Evolutionary conservation across 805 yeast genomes (phyloP).

Genomic region (Wilhelminamyces savonicus): DNA sequence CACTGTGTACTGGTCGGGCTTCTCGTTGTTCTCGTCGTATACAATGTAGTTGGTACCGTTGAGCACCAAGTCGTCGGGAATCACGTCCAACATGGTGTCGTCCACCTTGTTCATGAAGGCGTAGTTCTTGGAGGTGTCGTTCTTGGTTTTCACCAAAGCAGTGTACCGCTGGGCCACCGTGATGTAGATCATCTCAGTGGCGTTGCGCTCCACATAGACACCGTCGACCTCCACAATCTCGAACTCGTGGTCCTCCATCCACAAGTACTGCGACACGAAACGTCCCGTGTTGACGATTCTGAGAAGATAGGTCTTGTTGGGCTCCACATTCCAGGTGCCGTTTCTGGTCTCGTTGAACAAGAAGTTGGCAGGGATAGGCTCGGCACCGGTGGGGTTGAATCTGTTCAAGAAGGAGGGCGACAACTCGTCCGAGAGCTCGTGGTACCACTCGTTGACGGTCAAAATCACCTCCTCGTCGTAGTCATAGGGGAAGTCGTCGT

Average conservation of each 20-base stretch:
- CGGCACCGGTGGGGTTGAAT: conserved; percentile 96
- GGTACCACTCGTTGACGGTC: conserved; percentile 86
- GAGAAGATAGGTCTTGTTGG: conserved; percentile 77
- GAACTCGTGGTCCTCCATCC: conserved; percentile 82
- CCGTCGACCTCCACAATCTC: conserved; percentile 93
- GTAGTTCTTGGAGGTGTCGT: conserved; percentile 54
- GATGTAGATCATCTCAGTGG: conserved; percentile 66
- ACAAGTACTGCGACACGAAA: conserved; percentile 83
- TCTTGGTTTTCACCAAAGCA: conserved; percentile 69
- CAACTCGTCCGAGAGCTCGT: conserved; percentile 48
- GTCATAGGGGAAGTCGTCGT: conserved; percentile 59
- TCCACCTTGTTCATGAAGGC: conserved; percentile 83
- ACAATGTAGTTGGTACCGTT: conserved; percentile 73
- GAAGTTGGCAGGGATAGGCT: conserved; percentile 84
- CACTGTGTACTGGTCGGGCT: conserved; percentile 35
- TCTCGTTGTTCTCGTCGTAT: conserved; percentile 38
- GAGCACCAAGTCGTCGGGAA: conserved; percentile 58
- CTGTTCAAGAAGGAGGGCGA: conserved; percentile 54
- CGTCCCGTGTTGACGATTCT: conserved; percentile 85
- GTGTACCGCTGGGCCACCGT: conserved; percentile 92
- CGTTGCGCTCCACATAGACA: conserved; percentile 68
- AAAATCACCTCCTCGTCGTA: conserved; percentile 76
- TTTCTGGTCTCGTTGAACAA: conserved; percentile 79
- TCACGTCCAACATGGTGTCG: conserved; percentile 70
- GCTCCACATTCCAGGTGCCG: conserved; percentile 71